Conservation (phyloP, 2,329 filamentous ascomycete genomes). For the Ophiostoma fasciatum region DNA sequence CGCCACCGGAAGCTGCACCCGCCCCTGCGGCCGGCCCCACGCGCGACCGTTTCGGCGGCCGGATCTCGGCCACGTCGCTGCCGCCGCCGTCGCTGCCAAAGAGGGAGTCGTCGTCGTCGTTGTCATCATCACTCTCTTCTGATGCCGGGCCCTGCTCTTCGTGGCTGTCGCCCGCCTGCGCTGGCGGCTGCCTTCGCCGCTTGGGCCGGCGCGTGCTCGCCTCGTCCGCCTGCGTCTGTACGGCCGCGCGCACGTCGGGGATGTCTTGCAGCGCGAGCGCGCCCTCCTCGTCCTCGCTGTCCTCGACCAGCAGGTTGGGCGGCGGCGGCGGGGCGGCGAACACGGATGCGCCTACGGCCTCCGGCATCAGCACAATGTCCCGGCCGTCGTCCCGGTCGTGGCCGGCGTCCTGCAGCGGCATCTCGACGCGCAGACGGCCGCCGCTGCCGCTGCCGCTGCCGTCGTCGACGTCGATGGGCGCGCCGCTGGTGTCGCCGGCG, state of each 20-base stretch:
- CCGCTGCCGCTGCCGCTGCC: constrained; percentile 13
- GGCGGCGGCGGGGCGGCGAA: too few relatives aligned
- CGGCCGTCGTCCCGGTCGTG: constrained; percentile 37
- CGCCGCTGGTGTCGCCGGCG: constrained; percentile 32
- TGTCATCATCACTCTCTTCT: constrained; percentile 13
- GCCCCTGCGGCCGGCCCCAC: constrained; percentile 17
- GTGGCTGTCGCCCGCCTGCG: constrained; percentile 21
- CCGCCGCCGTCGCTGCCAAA: constrained; percentile 15
- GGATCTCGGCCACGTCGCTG: constrained; percentile 22
- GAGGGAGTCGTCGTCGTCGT: constrained; percentile 10
- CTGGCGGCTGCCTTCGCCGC: constrained; percentile 17
- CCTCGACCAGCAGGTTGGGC: constrained; percentile 36
- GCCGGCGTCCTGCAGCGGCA: neutral
- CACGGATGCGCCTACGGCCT: neutral
- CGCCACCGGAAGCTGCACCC: too few relatives aligned
- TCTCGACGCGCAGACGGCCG: neutral
- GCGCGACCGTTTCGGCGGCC: constrained; percentile 24
- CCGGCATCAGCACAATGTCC: constrained; percentile 31
- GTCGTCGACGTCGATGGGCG: constrained; percentile 36
- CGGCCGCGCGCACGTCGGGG: constrained; percentile 5
- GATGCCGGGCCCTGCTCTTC: constrained; percentile 13
- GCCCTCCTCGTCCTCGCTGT: constrained; percentile 11
- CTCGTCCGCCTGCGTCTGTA: neutral
- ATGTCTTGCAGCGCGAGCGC: constrained; percentile 4
- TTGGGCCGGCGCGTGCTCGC: constrained; percentile 16